These are phyloP conservation scores for Solanum pennellii DNA, from an alignment of 257 asterid species.

Conservation along the genomic window DNA sequence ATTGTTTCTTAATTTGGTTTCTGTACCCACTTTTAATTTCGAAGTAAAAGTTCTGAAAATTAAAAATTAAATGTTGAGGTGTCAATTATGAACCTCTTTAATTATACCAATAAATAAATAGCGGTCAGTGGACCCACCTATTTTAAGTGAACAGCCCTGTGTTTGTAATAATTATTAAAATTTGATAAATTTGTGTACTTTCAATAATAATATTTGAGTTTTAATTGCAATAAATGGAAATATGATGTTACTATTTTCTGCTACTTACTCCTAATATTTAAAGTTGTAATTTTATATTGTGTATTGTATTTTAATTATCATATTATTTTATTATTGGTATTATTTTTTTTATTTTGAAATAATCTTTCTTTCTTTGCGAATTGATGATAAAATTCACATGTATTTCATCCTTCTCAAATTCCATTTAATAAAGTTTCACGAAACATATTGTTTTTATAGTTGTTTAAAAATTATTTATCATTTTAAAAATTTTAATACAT, in stretches of 20 bases:
- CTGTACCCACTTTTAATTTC: not conserved
- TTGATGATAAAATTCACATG: too few relatives aligned
- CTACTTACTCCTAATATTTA: not conserved
- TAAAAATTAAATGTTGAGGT: not conserved
- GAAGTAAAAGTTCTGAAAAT: not conserved
- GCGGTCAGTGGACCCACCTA: not conserved
- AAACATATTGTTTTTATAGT: not conserved
- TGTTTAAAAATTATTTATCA: too few relatives aligned
- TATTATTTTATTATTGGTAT: too few relatives aligned
- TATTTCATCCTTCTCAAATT: too few relatives aligned
- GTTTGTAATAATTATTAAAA: not conserved
- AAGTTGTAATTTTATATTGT: too few relatives aligned
- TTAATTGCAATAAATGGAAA: not conserved
- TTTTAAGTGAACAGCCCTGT: not conserved
- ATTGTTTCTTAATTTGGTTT: not conserved
- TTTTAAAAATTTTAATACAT: too few relatives aligned
- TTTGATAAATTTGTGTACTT: not conserved
- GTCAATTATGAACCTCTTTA: not conserved
- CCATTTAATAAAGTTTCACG: too few relatives aligned
- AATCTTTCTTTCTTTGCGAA: too few relatives aligned
- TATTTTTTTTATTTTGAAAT: too few relatives aligned
- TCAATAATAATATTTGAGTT: not conserved
- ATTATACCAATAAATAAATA: not conserved
- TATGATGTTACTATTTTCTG: not conserved
- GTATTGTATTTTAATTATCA: too few relatives aligned